These are phyloP conservation scores for Phytophthora crassamura DNA, from an alignment of 352 stramenopile species.

Conservation along the genomic window DNA sequence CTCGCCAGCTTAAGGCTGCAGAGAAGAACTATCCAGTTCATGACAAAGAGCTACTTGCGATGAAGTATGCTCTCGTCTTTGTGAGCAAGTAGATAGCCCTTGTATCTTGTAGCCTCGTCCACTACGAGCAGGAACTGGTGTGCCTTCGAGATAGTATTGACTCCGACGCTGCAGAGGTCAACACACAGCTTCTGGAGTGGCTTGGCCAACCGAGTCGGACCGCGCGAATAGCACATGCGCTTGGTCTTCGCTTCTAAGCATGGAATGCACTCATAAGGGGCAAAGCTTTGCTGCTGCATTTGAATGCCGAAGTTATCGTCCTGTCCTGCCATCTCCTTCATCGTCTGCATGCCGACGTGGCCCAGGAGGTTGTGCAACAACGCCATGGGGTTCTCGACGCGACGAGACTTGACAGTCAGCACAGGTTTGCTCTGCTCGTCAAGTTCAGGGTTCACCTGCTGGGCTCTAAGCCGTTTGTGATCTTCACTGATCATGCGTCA, in stretches of 20 bases:
- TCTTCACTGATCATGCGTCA: too few relatives aligned
- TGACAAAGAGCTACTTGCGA: too few relatives aligned
- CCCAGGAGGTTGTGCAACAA: slow-evolving; percentile 11
- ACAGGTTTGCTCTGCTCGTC: too few relatives aligned
- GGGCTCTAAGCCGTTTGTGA: too few relatives aligned
- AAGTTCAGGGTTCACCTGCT: too few relatives aligned
- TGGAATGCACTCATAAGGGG: too few relatives aligned
- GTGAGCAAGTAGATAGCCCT: background rate
- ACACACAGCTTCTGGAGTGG: slow-evolving; percentile 5
- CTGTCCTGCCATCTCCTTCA: slow-evolving; percentile 4
- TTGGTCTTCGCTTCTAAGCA: too few relatives aligned
- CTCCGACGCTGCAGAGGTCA: slow-evolving; percentile 4
- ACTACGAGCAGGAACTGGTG: slow-evolving; percentile 11
- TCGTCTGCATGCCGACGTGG: slow-evolving; percentile 2
- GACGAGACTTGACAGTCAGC: background rate
- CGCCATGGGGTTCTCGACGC: background rate
- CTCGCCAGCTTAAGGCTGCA: too few relatives aligned
- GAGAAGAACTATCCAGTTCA: too few relatives aligned
- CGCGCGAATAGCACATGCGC: too few relatives aligned
- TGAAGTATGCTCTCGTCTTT: too few relatives aligned
- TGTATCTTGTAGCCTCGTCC: slow-evolving; percentile 3
- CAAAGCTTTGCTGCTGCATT: too few relatives aligned
- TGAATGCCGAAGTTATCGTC: slow-evolving; percentile 17
- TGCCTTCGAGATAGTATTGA: slow-evolving; percentile 1
- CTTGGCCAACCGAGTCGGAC: background rate